Conservation (phyloP, 2,329 filamentous ascomycete species). For the Achaetomium macrosporum region DNA sequence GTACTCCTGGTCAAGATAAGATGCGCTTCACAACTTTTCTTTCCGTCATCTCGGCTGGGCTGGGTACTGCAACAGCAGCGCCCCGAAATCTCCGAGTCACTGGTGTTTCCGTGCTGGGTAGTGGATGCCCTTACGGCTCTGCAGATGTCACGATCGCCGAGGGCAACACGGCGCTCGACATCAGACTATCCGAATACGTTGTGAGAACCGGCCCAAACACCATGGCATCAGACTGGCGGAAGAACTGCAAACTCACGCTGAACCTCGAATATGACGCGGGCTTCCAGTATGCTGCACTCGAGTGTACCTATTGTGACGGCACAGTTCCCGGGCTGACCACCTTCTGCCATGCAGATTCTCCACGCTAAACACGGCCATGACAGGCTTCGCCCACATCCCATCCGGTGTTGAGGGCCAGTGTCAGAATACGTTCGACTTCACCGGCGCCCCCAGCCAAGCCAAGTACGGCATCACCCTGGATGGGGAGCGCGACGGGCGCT, state of each 20-base stretch:
- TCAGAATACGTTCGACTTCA: slow-evolving; percentile 19
- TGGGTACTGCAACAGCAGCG: neutral
- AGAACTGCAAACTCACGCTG: slow-evolving; percentile 20
- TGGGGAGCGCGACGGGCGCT: slow-evolving; percentile 13
- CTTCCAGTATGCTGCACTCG: slow-evolving; percentile 20
- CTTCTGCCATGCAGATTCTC: too few relatives aligned
- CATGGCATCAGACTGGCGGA: slow-evolving; percentile 15
- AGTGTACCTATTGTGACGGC: too few relatives aligned
- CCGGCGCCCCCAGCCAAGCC: slow-evolving; percentile 7
- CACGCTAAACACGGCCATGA: slow-evolving; percentile 8
- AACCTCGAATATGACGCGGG: slow-evolving; percentile 19
- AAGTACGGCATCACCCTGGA: slow-evolving; percentile 5
- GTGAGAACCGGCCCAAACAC: slow-evolving; percentile 10
- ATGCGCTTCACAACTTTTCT: neutral
- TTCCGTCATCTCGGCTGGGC: neutral
- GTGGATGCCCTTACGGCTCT: slow-evolving; percentile 5
- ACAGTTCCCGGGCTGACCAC: too few relatives aligned
- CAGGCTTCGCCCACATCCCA: slow-evolving; percentile 17
- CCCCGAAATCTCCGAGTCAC: slow-evolving; percentile 5
- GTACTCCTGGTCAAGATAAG: neutral
- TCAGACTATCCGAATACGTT: slow-evolving; percentile 15
- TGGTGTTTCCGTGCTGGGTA: slow-evolving; percentile 7
- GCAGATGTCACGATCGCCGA: slow-evolving; percentile 9
- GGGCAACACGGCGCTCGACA: slow-evolving; percentile 12
- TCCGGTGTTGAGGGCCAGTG: slow-evolving; percentile 8